A percentile compares a stretch with the other conserved stretches of the same genome.
Evolutionary conservation across 1,139 yeast genomes (phyloP).

Genomic region (Blastobotrys apis): DNA sequence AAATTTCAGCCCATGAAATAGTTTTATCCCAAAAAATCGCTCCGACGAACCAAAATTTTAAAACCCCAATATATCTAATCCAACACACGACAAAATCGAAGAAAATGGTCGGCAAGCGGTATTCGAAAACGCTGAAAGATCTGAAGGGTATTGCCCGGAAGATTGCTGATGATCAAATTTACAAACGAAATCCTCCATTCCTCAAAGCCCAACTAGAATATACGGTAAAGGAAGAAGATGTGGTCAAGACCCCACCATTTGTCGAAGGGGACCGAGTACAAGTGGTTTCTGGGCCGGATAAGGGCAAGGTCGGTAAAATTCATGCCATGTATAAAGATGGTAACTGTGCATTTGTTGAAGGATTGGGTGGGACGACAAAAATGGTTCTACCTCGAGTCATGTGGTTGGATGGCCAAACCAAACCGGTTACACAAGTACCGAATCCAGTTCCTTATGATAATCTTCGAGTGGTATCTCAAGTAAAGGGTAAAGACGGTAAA

Average conservation of each 20-base stretch:
- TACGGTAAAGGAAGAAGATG: constrained; percentile 25
- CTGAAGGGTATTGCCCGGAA: constrained; percentile 25
- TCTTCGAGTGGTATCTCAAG: constrained; percentile 73
- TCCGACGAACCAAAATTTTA: background rate
- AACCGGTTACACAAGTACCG: constrained; percentile 60
- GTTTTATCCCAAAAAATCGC: background rate
- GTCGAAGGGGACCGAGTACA: constrained; percentile 63
- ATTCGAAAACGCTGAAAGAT: constrained; percentile 19
- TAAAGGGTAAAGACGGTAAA: constrained; percentile 56
- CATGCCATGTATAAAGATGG: constrained; percentile 44
- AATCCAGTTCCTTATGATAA: constrained; percentile 57
- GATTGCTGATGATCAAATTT: constrained; percentile 21
- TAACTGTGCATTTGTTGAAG: constrained; percentile 53
- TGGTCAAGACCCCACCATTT: constrained; percentile 33
- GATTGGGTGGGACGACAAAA: constrained; percentile 50
- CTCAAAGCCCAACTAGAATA: constrained; percentile 23
- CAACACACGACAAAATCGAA: background rate
- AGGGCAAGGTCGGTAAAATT: constrained; percentile 66
- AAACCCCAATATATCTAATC: background rate
- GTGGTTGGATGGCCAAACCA: constrained; percentile 71
- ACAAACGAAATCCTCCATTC: constrained; percentile 26
- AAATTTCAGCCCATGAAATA: background rate
- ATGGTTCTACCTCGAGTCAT: constrained; percentile 61
- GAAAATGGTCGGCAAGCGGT: constrained; percentile 16
- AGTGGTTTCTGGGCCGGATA: constrained; percentile 61